Evolutionary conservation across 2,329 filamentous ascomycete species (phyloP), one percentile per base, ranked within the genome.

Genomic region (Fonsecaea multimorphosa): DNA sequence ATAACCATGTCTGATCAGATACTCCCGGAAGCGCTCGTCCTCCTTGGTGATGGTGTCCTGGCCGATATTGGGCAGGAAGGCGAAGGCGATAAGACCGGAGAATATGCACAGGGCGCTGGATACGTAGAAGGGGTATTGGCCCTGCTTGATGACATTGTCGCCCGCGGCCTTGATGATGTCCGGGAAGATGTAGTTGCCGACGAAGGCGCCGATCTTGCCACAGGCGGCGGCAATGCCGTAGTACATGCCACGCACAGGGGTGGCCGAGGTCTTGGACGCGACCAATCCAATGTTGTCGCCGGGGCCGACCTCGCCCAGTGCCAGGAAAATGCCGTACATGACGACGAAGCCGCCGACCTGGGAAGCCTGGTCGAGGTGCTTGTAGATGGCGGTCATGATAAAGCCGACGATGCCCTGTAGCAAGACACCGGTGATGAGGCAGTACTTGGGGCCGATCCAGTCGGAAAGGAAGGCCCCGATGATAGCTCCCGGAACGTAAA

Each of bases 101-200:
- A 97, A 81, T n/a, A 96, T 78, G 71, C 91, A 95, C 62, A 97
- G 78, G 27, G 86, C 82, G 44, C 89, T 90, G 1, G 89, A 89
- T n/a, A 97, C 91, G 77, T 88, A 97, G 80, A 97, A 97, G 0
- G 93, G 93, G 71, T 96, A 92, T 75, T 97, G 92, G 0, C 91
- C 91, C 4, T 84, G 83, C 22, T 86, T 83, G 22, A 85, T 79
- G 0, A 78, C 78, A 60, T 84, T 81, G 61, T 82, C 87, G 0
- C 84, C 84, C 58, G 87, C 83, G 29, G 82, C 79, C 67, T 81
- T 78, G 63, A 93, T 89, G 66, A 92, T 86, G 0, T 90, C 89
- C 1, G 71, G 71, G 58, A 95, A 92, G 12, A 95, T 88, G 72
- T 91, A 93, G 0, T 90, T 92, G 9, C 93, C 93, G 8, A 96